phyloP scores from a whole-genome alignment of 208 protist species.

The Trypanosoma theileri region DNA sequence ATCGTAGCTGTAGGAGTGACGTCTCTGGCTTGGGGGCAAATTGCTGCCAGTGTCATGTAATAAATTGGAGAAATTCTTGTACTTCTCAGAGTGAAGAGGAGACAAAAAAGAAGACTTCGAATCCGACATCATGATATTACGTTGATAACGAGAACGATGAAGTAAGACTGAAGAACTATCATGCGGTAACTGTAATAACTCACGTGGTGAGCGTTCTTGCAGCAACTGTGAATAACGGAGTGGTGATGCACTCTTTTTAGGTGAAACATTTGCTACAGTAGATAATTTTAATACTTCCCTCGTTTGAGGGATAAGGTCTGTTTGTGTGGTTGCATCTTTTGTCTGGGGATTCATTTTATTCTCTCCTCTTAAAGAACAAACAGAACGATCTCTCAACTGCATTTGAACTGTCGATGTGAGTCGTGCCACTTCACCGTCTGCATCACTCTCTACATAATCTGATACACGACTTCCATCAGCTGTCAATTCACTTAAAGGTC shows the following conservation, averaged over 20 bases:
- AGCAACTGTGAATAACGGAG: not conserved
- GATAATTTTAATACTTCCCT: not conserved
- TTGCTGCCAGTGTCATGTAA: not conserved
- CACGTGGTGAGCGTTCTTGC: slow-evolving; percentile 5
- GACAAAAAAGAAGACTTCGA: not conserved
- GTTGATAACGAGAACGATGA: not conserved
- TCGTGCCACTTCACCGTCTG: slow-evolving; percentile 6
- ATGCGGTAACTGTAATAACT: slow-evolving; percentile 2
- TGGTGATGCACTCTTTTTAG: not conserved
- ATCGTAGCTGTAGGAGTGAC: not conserved
- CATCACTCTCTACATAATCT: slow-evolving; percentile 29
- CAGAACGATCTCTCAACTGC: slow-evolving; percentile 13
- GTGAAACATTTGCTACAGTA: not conserved
- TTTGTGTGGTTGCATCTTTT: slow-evolving; percentile 7
- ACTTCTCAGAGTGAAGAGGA: not conserved
- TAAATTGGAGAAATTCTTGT: not conserved
- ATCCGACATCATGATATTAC: not conserved
- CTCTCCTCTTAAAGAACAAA: slow-evolving; percentile 24
- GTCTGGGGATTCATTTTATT: slow-evolving; percentile 1
- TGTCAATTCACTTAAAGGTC: not conserved
- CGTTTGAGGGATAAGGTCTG: not conserved
- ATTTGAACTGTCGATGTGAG: slow-evolving; percentile 21
- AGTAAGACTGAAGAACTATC: not conserved
- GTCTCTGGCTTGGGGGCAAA: not conserved
- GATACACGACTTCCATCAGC: slow-evolving; percentile 45